These are phyloP conservation scores for Daldinia vernicosa DNA, from an alignment of 495 filamentous ascomycete genomes.

Conservation along the genomic window DNA sequence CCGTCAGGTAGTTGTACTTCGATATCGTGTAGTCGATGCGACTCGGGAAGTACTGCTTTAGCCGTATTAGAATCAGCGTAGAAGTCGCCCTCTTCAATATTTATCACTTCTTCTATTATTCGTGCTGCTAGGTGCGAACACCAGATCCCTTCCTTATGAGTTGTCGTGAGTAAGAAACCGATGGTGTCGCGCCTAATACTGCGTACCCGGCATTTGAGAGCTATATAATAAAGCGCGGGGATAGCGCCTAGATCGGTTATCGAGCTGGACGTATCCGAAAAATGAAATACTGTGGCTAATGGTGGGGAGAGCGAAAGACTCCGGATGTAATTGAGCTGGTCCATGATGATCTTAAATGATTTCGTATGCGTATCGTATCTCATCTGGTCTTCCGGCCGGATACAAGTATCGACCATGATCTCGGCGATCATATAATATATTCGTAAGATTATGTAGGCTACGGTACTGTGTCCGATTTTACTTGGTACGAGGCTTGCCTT, in stretches of 20 bases:
- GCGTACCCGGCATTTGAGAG: conserved; percentile 65
- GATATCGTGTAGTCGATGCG: conserved; percentile 29
- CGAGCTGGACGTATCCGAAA: conserved; percentile 43
- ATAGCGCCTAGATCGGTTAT: conserved; percentile 61
- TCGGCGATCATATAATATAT: conserved; percentile 58
- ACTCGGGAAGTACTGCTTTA: conserved; percentile 14
- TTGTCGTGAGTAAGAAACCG: conserved; percentile 45
- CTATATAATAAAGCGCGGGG: conserved; percentile 61
- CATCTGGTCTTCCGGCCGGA: conserved; percentile 48
- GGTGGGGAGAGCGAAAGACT: background rate
- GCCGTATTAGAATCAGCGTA: conserved; percentile 30
- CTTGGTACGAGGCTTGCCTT: background rate
- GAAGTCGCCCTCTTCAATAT: conserved; percentile 51
- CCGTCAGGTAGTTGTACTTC: conserved; percentile 32
- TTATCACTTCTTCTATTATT: conserved; percentile 47
- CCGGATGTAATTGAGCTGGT: conserved; percentile 45
- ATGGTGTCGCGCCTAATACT: conserved; percentile 57
- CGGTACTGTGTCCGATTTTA: background rate
- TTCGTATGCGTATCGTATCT: conserved; percentile 54
- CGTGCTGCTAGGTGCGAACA: conserved; percentile 33
- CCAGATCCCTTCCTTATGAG: conserved; percentile 66
- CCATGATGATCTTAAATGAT: conserved; percentile 52
- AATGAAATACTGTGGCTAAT: conserved; percentile 1
- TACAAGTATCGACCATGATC: conserved; percentile 56
- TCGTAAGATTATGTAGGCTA: conserved; percentile 48